Conservation (phyloP, 768 basidiomycete genomes). For the Leccinum sublutescens region DNA sequence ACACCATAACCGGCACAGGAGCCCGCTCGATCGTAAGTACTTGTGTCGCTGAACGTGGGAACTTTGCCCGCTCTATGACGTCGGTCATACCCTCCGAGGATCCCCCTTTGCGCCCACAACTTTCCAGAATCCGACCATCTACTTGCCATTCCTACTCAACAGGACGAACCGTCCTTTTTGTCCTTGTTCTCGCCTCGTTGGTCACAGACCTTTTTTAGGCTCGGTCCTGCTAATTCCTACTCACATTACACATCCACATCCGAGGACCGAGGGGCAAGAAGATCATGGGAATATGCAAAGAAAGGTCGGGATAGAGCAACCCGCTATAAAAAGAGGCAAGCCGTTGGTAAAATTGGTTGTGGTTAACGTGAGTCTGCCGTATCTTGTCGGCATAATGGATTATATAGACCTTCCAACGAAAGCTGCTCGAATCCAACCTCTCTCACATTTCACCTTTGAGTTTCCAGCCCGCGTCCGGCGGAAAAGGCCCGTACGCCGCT, state of each 20-base stretch:
- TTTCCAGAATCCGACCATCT: too few relatives aligned
- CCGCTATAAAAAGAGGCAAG: too few relatives aligned
- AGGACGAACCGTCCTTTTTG: background rate
- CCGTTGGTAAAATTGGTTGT: background rate
- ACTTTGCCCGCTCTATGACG: background rate
- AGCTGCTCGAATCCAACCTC: background rate
- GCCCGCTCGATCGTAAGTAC: background rate
- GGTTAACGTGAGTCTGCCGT: background rate
- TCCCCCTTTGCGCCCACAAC: background rate
- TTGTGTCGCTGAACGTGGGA: background rate
- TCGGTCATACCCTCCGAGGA: background rate
- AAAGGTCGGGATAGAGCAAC: background rate
- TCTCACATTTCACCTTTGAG: background rate
- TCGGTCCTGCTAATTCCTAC: background rate
- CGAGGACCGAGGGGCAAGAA: background rate
- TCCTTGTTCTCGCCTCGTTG: background rate
- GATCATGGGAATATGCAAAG: background rate
- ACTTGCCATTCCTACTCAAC: too few relatives aligned
- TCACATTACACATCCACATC: background rate
- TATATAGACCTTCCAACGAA: too few relatives aligned
- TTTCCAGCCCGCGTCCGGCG: background rate
- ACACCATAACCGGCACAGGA: conserved; percentile 7
- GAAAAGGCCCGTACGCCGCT: background rate
- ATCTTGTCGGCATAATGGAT: background rate
- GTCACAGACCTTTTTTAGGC: background rate